These are phyloP conservation scores for Helianthus tuberosus DNA, from an alignment of 129 eudicot species.

Conservation along the genomic window DNA sequence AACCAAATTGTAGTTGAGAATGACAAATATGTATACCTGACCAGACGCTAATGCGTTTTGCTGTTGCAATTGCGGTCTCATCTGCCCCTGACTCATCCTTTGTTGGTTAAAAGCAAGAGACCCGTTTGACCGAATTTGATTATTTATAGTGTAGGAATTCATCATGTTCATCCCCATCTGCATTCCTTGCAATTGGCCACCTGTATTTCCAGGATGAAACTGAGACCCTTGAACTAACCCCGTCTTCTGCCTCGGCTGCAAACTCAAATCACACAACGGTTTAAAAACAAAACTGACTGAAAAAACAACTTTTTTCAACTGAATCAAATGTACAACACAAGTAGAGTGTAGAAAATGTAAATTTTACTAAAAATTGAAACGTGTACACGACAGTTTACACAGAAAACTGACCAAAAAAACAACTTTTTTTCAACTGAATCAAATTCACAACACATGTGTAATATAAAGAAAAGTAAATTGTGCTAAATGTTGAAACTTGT, in stretches of 20 bases:
- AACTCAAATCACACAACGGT: conserved; percentile 25
- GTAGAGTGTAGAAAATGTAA: neutral
- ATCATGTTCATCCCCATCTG: conserved; percentile 83
- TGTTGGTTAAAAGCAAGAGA: conserved; percentile 69
- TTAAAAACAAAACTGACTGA: neutral
- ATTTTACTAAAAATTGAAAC: neutral
- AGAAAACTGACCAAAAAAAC: neutral
- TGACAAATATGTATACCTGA: conserved; percentile 57
- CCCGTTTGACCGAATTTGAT: conserved; percentile 79
- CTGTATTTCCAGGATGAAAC: conserved; percentile 71
- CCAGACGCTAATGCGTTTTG: conserved; percentile 66
- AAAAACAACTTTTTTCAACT: neutral
- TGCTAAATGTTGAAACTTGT: neutral
- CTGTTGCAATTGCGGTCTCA: conserved; percentile 76
- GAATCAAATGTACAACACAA: neutral
- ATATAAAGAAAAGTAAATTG: neutral
- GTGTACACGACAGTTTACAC: neutral
- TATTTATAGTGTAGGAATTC: conserved; percentile 52
- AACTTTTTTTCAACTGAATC: no score
- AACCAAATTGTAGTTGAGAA: neutral
- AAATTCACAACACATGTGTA: neutral
- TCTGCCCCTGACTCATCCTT: conserved; percentile 63
- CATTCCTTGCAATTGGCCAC: conserved; percentile 83
- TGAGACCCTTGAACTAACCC: conserved; percentile 79
- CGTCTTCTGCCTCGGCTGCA: conserved; percentile 87